phyloP scores from a whole-genome alignment of 345 rosid genomes.

The Stellera chamaejasme region DNA sequence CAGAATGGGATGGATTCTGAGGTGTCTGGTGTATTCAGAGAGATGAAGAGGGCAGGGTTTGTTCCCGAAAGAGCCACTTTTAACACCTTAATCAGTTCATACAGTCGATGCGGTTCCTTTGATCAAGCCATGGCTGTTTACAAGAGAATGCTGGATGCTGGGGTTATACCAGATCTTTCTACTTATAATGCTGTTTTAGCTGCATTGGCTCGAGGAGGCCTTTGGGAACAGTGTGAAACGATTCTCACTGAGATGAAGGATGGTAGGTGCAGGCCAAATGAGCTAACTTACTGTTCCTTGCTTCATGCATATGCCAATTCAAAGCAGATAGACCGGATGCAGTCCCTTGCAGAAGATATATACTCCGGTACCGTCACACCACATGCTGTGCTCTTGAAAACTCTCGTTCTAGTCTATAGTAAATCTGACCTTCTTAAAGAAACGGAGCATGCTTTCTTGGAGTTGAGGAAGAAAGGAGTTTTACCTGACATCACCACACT shows the following conservation, averaged over 20 bases:
- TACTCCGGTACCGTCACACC: slow-evolving; percentile 69
- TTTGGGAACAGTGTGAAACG: slow-evolving; percentile 92
- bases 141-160: slow-evolving; percentile 83
- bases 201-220: slow-evolving; percentile 92
- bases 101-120: slow-evolving; percentile 81
- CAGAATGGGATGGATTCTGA: slow-evolving; percentile 86
- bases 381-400: slow-evolving; percentile 70
- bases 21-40: slow-evolving; percentile 85
- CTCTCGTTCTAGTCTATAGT: slow-evolving; percentile 80
- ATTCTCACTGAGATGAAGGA: slow-evolving; percentile 74
- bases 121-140: slow-evolving; percentile 85
- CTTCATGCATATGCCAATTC: slow-evolving; percentile 95
- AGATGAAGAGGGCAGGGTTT: slow-evolving; percentile 98
- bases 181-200: slow-evolving; percentile 89
- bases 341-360: slow-evolving; percentile 66
- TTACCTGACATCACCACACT: slow-evolving; percentile 67
- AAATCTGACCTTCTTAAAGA: slow-evolving; percentile 70
- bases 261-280: slow-evolving; percentile 77
- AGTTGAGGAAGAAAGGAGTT: slow-evolving; percentile 60
- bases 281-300: slow-evolving; percentile 70
- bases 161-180: slow-evolving; percentile 78
- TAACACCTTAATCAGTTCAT: slow-evolving; percentile 82
- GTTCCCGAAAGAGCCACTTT: slow-evolving; percentile 90
- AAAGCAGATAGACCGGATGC: slow-evolving; percentile 72
- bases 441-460: slow-evolving; percentile 70